These are phyloP conservation scores for Colletotrichum chlorophyti DNA, from an alignment of 2,329 filamentous ascomycete genomes.

Conservation along the genomic window DNA sequence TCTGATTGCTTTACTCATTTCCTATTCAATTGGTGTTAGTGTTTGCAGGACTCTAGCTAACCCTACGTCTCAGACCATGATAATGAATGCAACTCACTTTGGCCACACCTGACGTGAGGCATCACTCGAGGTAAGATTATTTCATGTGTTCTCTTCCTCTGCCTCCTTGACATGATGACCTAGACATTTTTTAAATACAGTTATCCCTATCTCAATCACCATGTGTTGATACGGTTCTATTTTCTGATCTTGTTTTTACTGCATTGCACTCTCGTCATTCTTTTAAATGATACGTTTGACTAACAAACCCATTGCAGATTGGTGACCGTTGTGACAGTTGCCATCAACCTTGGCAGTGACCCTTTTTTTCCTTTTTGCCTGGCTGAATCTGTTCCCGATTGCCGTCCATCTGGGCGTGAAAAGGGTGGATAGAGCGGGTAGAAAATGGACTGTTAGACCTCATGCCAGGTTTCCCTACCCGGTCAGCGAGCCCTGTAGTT, in stretches of 20 bases:
- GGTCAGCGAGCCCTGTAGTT: conserved; percentile 12
- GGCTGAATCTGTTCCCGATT: conserved; percentile 4
- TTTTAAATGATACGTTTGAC: no score
- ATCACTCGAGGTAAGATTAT: not conserved
- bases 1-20: conserved; percentile 10
- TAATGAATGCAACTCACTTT: not conserved
- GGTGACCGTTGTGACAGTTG: no score
- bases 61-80: not conserved
- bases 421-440: conserved; percentile 25
- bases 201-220: conserved; percentile 27
- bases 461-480: not conserved
- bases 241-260: conserved; percentile 13
- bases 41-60: not conserved
- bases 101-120: no score
- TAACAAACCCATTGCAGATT: no score
- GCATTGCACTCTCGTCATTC: no score
- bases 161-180: conserved; percentile 19
- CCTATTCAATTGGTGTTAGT: not conserved
- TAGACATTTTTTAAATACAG: conserved; percentile 24
- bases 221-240: conserved; percentile 26
- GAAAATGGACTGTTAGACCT: conserved; percentile 24
- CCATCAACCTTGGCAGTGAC: no score
- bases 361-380: no score
- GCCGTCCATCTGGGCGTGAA: conserved; percentile 10
- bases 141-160: not conserved